Percentiles rank a stretch among this genome's conserved stretches.
phyloP scores from a whole-genome alignment of 495 filamentous ascomycete species.

The Penicillium steckii region DNA sequence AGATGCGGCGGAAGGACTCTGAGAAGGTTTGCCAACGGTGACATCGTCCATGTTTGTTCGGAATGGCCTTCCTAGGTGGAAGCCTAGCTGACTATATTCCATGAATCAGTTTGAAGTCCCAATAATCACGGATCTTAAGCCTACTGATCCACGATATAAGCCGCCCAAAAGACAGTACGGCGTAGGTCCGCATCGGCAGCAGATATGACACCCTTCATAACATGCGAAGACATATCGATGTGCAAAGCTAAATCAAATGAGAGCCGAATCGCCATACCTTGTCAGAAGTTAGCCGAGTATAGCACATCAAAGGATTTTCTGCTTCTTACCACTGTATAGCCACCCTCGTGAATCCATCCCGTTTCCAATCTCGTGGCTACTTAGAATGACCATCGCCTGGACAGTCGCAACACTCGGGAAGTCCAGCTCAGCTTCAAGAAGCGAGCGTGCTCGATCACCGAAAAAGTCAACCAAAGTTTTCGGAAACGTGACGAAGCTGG shows the following conservation, averaged over 20 bases:
- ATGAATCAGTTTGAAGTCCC: neutral
- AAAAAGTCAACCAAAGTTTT: slow-evolving; percentile 32
- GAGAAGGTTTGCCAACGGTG: slow-evolving; percentile 17
- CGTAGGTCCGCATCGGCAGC: slow-evolving; percentile 26
- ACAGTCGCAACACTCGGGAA: slow-evolving; percentile 32
- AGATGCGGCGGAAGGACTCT: neutral
- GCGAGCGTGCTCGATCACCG: slow-evolving; percentile 25
- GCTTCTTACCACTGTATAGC: slow-evolving; percentile 37
- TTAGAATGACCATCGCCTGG: slow-evolving; percentile 35
- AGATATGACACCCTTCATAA: slow-evolving; percentile 21
- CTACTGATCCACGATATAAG: slow-evolving; percentile 35
- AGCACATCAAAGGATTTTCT: too few species aligned
- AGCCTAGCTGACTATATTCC: slow-evolving; percentile 30
- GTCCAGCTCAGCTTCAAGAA: slow-evolving; percentile 36
- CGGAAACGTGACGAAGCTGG: slow-evolving; percentile 26
- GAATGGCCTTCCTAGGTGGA: slow-evolving; percentile 29
- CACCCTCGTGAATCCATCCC: slow-evolving; percentile 33
- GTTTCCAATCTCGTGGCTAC: slow-evolving; percentile 26
- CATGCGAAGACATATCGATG: slow-evolving; percentile 28
- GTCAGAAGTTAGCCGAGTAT: too few species aligned
- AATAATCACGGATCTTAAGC: neutral
- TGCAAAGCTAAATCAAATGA: slow-evolving; percentile 38
- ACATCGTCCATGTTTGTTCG: slow-evolving; percentile 25
- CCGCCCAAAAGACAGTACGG: slow-evolving; percentile 32
- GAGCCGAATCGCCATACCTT: slow-evolving; percentile 35